phyloP scores from a whole-genome alignment of 2,329 filamentous ascomycete genomes.

The Fusarium begoniae region DNA sequence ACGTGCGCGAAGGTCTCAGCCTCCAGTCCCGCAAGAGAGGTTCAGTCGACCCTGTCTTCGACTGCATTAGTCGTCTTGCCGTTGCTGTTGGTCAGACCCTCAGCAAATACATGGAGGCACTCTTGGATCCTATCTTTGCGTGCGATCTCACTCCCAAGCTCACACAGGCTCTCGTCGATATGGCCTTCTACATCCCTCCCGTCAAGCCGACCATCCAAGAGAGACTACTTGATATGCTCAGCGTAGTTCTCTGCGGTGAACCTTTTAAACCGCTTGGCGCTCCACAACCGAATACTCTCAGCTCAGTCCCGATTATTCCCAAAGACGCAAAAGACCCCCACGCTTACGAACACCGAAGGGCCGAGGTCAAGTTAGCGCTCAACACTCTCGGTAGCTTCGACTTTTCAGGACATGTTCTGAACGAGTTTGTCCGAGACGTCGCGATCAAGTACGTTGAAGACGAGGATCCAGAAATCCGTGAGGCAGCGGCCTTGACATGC shows the following conservation, averaged over 20 bases:
- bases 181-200: conserved; percentile 98
- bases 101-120: conserved; percentile 97
- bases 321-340: conserved; percentile 88
- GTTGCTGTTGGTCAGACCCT: conserved; percentile 95
- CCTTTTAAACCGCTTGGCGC: conserved; percentile 93
- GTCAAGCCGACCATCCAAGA: conserved; percentile 95
- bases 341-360: conserved; percentile 81
- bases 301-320: conserved; percentile 81
- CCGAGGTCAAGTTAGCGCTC: conserved; percentile 90
- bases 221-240: conserved; percentile 91
- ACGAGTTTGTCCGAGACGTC: conserved; percentile 98
- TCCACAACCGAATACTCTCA: conserved; percentile 82
- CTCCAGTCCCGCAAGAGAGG: conserved; percentile 75
- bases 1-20: conserved; percentile 90
- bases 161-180: conserved; percentile 94
- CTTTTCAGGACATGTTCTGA: conserved; percentile 90
- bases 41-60: conserved; percentile 84
- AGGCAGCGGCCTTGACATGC: conserved; percentile 94
- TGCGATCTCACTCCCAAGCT: conserved; percentile 94
- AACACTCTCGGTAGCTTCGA: conserved; percentile 98
- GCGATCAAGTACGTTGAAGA: conserved; percentile 98
- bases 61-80: conserved; percentile 96
- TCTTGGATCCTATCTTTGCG: conserved; percentile 95
- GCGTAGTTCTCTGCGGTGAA: conserved; percentile 89
- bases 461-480: conserved; percentile 90